Evolutionary conservation across 768 basidiomycete genomes (phyloP).

Genomic region (Xerocomellus chrysenteron): DNA sequence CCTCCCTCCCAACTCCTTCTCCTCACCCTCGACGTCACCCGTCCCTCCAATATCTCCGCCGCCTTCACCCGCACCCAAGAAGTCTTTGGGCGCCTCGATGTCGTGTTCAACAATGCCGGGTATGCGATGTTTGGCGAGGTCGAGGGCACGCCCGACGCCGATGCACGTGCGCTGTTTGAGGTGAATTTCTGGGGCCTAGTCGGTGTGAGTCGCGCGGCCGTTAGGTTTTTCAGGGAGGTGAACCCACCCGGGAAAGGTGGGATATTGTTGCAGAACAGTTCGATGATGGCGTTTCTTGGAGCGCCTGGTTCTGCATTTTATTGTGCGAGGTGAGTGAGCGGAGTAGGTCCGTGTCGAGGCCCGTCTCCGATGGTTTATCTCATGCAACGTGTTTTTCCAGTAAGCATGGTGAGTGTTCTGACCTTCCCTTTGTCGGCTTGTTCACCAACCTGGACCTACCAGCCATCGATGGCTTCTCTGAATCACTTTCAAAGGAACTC

Average conservation of each 20-base stretch:
- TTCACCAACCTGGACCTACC: too few species aligned
- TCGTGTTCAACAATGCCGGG: conserved; percentile 44
- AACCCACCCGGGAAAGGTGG: conserved; percentile 19
- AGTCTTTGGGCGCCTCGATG: conserved; percentile 39
- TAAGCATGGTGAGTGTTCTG: too few species aligned
- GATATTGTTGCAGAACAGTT: conserved; percentile 8
- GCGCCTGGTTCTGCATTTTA: conserved; percentile 5
- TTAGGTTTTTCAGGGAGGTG: conserved; percentile 33
- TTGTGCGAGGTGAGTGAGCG: neutral
- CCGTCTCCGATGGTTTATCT: too few species aligned
- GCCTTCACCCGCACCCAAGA: conserved; percentile 34
- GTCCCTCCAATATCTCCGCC: conserved; percentile 25
- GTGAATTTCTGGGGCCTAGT: conserved; percentile 26
- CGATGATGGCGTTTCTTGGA: neutral
- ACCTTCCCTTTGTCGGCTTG: too few species aligned
- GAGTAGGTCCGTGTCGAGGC: neutral
- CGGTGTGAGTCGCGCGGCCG: conserved; percentile 22
- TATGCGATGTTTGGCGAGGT: conserved; percentile 29
- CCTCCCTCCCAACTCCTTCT: conserved; percentile 30
- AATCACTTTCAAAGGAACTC: neutral
- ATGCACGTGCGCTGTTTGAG: conserved; percentile 35
- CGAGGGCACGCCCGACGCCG: conserved; percentile 32
- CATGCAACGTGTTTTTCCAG: too few species aligned
- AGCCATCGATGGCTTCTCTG: conserved; percentile 12
- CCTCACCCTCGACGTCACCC: conserved; percentile 39